Evolutionary conservation across 352 stramenopile species (phyloP).

Genomic region (Peronospora destructor): DNA sequence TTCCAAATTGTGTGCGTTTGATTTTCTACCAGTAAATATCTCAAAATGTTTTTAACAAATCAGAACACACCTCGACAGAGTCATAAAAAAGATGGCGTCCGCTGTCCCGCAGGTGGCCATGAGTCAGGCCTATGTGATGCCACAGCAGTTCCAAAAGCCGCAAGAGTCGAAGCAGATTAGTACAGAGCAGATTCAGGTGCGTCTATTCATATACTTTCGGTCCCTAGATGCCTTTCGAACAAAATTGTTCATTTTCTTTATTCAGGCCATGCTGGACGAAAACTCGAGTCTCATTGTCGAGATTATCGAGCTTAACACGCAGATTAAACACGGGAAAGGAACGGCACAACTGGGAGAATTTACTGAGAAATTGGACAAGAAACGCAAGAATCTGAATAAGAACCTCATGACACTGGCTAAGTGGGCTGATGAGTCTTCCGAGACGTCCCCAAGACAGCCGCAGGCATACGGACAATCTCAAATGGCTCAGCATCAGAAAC

Average conservation of each 20-base stretch:
- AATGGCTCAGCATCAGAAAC: conserved; percentile 22
- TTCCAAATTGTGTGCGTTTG: conserved; percentile 6
- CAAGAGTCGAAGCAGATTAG: conserved; percentile 60
- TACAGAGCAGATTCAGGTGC: conserved; percentile 80
- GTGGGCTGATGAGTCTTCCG: conserved; percentile 79
- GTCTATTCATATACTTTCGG: not conserved
- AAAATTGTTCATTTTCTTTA: not conserved
- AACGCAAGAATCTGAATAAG: conserved; percentile 85
- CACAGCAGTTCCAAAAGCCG: conserved; percentile 23
- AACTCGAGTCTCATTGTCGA: conserved; percentile 83
- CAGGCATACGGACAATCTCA: conserved; percentile 29
- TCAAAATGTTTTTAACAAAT: conserved; percentile 11
- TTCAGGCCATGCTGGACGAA: conserved; percentile 79
- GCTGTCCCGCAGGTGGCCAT: conserved; percentile 30
- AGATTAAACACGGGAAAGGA: conserved; percentile 81
- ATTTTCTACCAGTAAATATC: conserved; percentile 28
- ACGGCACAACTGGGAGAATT: conserved; percentile 67
- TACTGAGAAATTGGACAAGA: conserved; percentile 84
- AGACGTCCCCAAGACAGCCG: conserved; percentile 47
- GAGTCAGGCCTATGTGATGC: conserved; percentile 20
- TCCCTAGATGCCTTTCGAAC: no score
- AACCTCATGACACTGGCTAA: conserved; percentile 87
- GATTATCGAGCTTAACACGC: conserved; percentile 84
- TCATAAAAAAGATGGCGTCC: conserved; percentile 9
- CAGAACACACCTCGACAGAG: conserved; percentile 7